These are phyloP conservation scores for Rhazya stricta DNA, from an alignment of 257 asterid genomes.

Conservation along the genomic window DNA sequence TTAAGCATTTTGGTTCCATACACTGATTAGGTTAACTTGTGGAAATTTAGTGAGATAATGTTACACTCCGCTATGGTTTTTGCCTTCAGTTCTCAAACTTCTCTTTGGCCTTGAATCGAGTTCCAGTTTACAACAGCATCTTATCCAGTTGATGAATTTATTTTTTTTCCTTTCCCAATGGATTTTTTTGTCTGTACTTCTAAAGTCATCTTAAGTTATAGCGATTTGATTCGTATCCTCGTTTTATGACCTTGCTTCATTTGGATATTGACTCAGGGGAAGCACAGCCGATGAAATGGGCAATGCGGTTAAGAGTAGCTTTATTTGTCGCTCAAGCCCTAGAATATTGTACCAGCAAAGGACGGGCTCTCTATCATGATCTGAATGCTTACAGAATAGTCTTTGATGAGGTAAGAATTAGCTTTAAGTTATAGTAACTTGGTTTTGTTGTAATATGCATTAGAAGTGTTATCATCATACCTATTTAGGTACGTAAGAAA, in stretches of 20 bases:
- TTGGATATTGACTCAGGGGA: constrained; percentile 63
- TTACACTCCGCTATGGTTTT: not conserved
- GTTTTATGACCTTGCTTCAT: constrained; percentile 8
- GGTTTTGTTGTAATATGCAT: not conserved
- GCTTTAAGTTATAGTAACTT: not conserved
- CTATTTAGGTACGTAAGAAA: not conserved
- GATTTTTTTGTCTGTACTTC: not conserved
- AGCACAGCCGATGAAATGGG: constrained; percentile 96
- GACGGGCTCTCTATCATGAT: constrained; percentile 91
- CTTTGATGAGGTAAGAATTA: constrained; percentile 72
- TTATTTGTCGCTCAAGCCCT: constrained; percentile 82
- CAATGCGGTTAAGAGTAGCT: constrained; percentile 97
- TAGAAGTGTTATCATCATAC: not conserved
- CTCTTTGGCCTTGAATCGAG: not conserved
- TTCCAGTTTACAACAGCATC: not conserved
- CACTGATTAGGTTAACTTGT: not conserved
- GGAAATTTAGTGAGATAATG: not conserved
- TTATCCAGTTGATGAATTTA: not conserved
- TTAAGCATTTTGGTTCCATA: not conserved
- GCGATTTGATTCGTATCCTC: not conserved
- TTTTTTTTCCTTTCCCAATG: not conserved
- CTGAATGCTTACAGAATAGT: constrained; percentile 90
- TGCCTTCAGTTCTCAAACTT: not conserved
- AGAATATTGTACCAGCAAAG: constrained; percentile 83
- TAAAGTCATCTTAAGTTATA: not conserved